These are phyloP conservation scores for Diaporthe sp. DNA, from an alignment of 2,329 filamentous ascomycete genomes.

Conservation along the genomic window DNA sequence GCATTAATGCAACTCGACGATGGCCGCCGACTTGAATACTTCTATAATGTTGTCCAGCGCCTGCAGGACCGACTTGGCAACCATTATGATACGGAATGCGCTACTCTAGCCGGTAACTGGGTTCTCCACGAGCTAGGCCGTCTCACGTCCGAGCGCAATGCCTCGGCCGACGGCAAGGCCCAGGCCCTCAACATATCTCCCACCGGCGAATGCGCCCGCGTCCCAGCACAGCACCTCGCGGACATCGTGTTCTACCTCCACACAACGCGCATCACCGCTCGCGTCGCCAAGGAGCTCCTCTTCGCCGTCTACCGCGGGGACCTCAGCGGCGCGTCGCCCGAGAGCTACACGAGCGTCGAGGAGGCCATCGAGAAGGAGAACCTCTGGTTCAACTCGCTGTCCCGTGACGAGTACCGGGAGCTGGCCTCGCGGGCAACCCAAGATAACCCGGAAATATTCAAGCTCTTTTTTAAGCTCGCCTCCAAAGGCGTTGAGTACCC, in stretches of 20 bases:
- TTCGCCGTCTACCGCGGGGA: constrained; percentile 62
- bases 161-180: constrained; percentile 28
- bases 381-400: constrained; percentile 66
- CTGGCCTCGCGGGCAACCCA: constrained; percentile 58
- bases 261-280: constrained; percentile 61
- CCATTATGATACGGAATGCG: constrained; percentile 45
- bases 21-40: constrained; percentile 85
- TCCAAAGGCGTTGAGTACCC: constrained; percentile 53
- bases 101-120: constrained; percentile 69
- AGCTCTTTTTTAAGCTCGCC: constrained; percentile 56
- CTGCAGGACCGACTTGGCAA: constrained; percentile 47
- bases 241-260: constrained; percentile 62
- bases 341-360: constrained; percentile 50
- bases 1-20: constrained; percentile 82
- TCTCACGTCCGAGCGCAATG: constrained; percentile 62
- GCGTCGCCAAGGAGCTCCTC: constrained; percentile 68
- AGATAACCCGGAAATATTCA: constrained; percentile 56
- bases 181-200: constrained; percentile 47
- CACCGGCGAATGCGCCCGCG: constrained; percentile 57
- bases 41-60: constrained; percentile 71
- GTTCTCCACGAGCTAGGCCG: constrained; percentile 81
- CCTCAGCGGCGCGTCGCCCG: constrained; percentile 41
- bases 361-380: constrained; percentile 57
- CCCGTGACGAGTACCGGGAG: constrained; percentile 56
- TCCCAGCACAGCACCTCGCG: constrained; percentile 59